phyloP scores from a whole-genome alignment of 2,329 filamentous ascomycete species.

The Aureobasidium namibiae region DNA sequence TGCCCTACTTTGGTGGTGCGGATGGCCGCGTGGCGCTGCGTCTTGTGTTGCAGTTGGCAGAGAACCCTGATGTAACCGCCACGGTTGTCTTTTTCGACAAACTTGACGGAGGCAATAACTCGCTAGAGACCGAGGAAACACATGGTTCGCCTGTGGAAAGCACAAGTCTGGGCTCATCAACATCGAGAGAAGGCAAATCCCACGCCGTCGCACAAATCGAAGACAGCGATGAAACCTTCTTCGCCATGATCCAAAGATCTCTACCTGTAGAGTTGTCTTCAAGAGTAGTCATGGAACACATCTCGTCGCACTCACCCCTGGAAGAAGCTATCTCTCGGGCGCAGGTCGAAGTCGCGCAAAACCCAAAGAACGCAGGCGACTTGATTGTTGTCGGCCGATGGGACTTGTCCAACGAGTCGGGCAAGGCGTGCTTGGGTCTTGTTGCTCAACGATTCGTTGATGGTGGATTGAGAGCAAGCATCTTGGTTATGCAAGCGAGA shows the following conservation, averaged over 20 bases:
- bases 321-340: conserved; percentile 46
- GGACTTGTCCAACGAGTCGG: conserved; percentile 30
- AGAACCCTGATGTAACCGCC: conserved; percentile 69
- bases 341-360: conserved; percentile 51
- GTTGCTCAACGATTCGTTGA: conserved; percentile 53
- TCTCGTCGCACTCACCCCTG: conserved; percentile 34
- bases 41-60: conserved; percentile 75
- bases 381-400: conserved; percentile 58
- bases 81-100: conserved; percentile 58
- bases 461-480: conserved; percentile 54
- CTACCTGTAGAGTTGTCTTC: conserved; percentile 42
- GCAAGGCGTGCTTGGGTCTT: conserved; percentile 47
- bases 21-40: conserved; percentile 76
- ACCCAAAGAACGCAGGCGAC: conserved; percentile 59
- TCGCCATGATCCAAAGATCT: conserved; percentile 49
- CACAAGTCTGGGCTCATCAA: background rate
- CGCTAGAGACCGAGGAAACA: background rate
- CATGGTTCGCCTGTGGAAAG: background rate
- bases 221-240: conserved; percentile 46
- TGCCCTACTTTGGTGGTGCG: conserved; percentile 75
- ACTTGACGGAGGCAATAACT: background rate
- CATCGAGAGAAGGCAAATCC: background rate
- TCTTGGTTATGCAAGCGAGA: conserved; percentile 60
- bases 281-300: conserved; percentile 52
- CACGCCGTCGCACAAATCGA: background rate